Percentiles rank a stretch among this genome's conserved stretches.
These are phyloP conservation scores for Endoconidiophora polonica DNA, from an alignment of 2,329 filamentous ascomycete species.

Conservation along the genomic window DNA sequence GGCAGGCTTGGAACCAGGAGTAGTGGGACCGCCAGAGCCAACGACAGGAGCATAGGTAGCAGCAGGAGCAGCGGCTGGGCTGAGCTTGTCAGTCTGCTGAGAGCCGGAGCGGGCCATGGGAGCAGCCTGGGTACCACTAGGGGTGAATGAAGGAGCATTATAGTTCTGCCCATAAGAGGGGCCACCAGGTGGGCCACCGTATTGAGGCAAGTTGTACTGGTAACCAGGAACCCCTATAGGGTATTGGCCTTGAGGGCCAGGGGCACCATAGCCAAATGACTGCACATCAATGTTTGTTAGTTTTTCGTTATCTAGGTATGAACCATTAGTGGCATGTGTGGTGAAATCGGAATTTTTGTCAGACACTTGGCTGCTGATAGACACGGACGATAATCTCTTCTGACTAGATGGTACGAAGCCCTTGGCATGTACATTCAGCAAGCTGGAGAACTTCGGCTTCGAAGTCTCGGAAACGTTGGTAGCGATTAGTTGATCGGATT, in stretches of 20 bases:
- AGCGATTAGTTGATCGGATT: too few species aligned
- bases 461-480: too few species aligned
- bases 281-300: background rate
- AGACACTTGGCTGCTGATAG: background rate
- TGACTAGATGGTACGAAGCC: conserved; percentile 4
- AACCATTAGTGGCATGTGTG: background rate
- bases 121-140: conserved; percentile 28
- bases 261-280: conserved; percentile 6
- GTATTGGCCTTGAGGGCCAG: conserved; percentile 3
- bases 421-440: conserved; percentile 17
- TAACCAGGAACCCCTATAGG: conserved; percentile 26
- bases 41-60: conserved; percentile 41
- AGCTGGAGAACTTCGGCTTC: too few species aligned
- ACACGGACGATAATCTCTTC: too few species aligned
- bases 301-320: background rate
- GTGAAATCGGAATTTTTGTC: background rate
- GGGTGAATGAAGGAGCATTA: conserved; percentile 10
- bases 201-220: conserved; percentile 29
- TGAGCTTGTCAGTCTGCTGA: conserved; percentile 26
- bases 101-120: conserved; percentile 72
- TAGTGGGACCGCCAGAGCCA: conserved; percentile 36
- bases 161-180: conserved; percentile 21
- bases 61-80: conserved; percentile 50
- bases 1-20: conserved; percentile 3
- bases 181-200: conserved; percentile 28